These are phyloP conservation scores for Ustilago trichophora DNA, from an alignment of 1,284 basidiomycete species.

Conservation along the genomic window DNA sequence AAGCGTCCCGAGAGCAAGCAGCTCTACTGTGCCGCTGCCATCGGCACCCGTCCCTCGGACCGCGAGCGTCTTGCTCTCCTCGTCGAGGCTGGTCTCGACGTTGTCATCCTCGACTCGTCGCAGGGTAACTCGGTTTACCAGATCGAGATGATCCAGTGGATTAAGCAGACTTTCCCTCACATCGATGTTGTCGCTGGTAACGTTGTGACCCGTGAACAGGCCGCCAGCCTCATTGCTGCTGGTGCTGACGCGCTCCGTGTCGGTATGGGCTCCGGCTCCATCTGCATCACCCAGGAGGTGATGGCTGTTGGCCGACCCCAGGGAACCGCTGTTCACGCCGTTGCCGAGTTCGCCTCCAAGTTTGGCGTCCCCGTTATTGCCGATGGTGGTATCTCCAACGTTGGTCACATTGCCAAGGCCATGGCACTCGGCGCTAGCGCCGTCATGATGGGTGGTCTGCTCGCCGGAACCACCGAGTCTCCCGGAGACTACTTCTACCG, in stretches of 20 bases:
- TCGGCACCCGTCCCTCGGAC: conserved; percentile 92
- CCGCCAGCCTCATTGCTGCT: conserved; percentile 89
- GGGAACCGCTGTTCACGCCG: conserved; percentile 93
- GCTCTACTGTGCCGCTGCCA: conserved; percentile 94
- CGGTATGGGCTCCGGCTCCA: conserved; percentile 97
- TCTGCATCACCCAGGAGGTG: conserved; percentile 99
- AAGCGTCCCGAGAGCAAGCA: conserved; percentile 93
- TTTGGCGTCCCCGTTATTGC: conserved; percentile 98
- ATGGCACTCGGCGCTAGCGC: conserved; percentile 90
- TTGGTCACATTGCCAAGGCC: conserved; percentile 98
- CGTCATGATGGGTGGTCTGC: conserved; percentile 97
- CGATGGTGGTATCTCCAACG: conserved; percentile 95
- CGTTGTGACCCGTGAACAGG: conserved; percentile 97
- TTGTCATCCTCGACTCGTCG: conserved; percentile 93
- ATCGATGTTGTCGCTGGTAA: conserved; percentile 95
- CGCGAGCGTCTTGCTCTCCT: conserved; percentile 84
- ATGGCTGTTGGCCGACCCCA: conserved; percentile 99
- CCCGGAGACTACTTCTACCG: conserved; percentile 99
- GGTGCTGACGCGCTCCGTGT: conserved; percentile 93
- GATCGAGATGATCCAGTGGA: conserved; percentile 93
- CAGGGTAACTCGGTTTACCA: conserved; percentile 96
- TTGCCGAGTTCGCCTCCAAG: conserved; percentile 88
- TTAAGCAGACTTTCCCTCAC: conserved; percentile 79
- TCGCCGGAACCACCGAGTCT: conserved; percentile 95
- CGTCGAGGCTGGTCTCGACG: conserved; percentile 92